phyloP scores from a whole-genome alignment of 139 green algal genomes.

The Chlorella sorokiniana region DNA sequence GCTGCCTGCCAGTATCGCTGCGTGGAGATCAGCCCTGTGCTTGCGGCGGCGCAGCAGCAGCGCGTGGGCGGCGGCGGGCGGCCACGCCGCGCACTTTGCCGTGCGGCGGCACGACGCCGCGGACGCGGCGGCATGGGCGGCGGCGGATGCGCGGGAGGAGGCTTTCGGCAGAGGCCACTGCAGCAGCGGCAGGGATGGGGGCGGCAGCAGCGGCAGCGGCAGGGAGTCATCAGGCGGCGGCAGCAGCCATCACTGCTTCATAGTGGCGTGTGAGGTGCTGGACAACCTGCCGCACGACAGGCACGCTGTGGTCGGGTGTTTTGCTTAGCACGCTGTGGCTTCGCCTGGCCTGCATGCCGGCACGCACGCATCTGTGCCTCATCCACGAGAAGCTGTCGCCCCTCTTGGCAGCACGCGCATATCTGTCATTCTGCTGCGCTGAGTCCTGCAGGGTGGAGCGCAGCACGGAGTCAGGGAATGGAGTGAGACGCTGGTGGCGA shows the following conservation, averaged over 20 bases:
- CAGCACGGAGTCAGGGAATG: not conserved
- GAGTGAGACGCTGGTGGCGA: constrained; percentile 37
- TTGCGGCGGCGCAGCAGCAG: constrained; percentile 65
- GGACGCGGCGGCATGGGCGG: constrained; percentile 47
- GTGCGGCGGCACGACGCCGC: constrained; percentile 39
- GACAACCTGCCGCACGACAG: constrained; percentile 87
- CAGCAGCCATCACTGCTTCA: constrained; percentile 49
- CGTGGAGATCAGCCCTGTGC: constrained; percentile 70
- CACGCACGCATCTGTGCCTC: no score
- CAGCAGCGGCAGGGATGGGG: not conserved
- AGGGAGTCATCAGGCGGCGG: not conserved
- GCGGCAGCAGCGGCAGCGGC: not conserved
- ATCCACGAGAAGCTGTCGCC: no score
- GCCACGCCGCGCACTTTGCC: constrained; percentile 46
- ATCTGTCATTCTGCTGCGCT: no score
- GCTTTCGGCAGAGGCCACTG: not conserved
- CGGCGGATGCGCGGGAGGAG: not conserved
- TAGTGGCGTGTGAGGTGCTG: constrained; percentile 85
- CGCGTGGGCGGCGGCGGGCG: constrained; percentile 43
- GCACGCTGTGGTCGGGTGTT: not conserved
- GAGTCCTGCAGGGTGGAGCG: constrained; percentile 25
- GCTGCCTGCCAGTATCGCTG: constrained; percentile 63
- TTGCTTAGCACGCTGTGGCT: not conserved
- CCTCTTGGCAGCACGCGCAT: not conserved
- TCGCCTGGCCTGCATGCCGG: no score